Conservation (phyloP, 225 moss, liverwort and hornwort species). For the Asterella californica region DNA sequence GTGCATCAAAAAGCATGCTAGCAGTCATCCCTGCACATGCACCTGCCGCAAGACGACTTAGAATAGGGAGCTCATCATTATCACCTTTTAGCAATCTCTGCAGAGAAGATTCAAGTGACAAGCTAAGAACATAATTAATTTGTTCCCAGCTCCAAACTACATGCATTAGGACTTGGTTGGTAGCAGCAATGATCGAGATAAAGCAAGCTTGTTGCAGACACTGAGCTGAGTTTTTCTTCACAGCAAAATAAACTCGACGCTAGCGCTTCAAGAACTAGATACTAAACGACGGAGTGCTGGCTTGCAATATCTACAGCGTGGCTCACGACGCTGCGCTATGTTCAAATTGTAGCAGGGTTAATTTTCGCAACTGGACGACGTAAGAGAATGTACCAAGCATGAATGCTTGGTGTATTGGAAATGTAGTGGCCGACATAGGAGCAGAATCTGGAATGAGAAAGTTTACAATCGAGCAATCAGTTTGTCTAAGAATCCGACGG, state of each 20-base stretch:
- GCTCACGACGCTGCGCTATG: no score
- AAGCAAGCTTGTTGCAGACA: background rate
- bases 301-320: background rate
- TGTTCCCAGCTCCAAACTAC: background rate
- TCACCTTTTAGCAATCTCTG: slow-evolving; percentile 68
- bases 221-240: no score
- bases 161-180: background rate
- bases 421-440: no score
- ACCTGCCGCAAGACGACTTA: slow-evolving; percentile 71
- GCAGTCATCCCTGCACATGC: slow-evolving; percentile 83
- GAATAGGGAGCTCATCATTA: slow-evolving; percentile 62
- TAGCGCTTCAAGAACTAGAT: background rate
- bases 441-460: no score
- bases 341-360: background rate
- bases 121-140: background rate
- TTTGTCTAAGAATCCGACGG: no score
- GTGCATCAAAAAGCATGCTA: background rate
- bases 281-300: no score
- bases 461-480: no score
- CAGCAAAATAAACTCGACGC: background rate
- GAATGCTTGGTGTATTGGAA: no score
- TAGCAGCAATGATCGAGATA: no score
- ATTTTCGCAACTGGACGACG: no score
- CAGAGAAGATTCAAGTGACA: background rate
- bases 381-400: no score